Base-by-base conservation (phyloP, 257 asterid species). In the Orobanche coerulescens region DNA sequence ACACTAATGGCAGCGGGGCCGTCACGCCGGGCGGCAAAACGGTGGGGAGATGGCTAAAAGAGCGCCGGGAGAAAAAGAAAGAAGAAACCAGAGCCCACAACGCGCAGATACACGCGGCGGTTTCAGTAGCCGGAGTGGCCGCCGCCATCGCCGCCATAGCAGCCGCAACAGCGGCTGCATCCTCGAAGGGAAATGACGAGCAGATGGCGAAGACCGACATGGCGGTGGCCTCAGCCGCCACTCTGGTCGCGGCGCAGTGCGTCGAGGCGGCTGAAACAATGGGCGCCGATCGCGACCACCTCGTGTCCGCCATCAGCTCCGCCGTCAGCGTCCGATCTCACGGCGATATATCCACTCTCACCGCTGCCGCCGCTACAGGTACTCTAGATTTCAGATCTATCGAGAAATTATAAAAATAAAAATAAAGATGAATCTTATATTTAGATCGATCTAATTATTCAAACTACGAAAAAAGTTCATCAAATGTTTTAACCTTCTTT, bases 341-440 rank as follows among this genome's bases (percentile, higher is more conserved):
- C 15, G 99, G 95, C 22, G 99, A 93, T 49, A 93, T 93, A 34
- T 84, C 97, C 0, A 89, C 99, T 39, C 96, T 93, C 7, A 93
- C 97, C 1, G 99, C 97, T 24, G 97, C 95, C 30, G 99, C 99
- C 0, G 95, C 99, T 70, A 87, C 97, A 65, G 95, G 98, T 88
- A 15, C 58, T 31, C 1, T 46, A 37, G 4, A 61, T 49, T 22
- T 49, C 56, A 49, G 56, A 49, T 49, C n/a, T 47, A 19, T 0
- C 31, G 8, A 6, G n/a, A 47, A 47, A 18, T 47, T 19, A 6
- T 2, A 30, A 30, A 30, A 30, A 30, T 30, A 18, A 4, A 47
- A 6, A 30, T 31, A 44, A 4, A 14, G 4, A 1, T 12, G 6
- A 10, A 11, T 39, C 30, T 7, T 13, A 30, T 7, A 30, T 30